Evolutionary conservation across 352 stramenopile genomes (phyloP), one percentile per base, ranked within the genome.

Genomic region (Thraustochytrium sp.): DNA sequence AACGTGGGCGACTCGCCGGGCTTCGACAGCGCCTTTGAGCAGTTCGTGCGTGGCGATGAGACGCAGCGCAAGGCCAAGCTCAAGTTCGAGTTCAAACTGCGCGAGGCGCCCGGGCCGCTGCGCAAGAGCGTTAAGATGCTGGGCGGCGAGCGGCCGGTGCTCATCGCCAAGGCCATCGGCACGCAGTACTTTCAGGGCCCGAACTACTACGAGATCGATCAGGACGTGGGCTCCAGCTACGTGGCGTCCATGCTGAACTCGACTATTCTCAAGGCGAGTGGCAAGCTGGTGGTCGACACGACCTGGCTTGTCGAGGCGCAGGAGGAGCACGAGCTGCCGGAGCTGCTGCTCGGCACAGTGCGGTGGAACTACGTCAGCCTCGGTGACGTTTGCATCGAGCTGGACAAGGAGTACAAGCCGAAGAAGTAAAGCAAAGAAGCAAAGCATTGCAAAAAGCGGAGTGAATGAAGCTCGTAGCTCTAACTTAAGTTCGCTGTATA

Each of bases 401-500:
- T 80, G 36, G 82, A 86, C 73, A 72, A 86, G 29, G 40, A 86
- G 29, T 80, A 80, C 53, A 26, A 46, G 62, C 37, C 62, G 13
- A 51, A 75, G 62, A 56, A 53, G 26, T 5, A 49, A 16, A n/a
- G n/a, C n/a, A n/a, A n/a, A n/a, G n/a, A n/a, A n/a, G n/a, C n/a
- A n/a, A n/a, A n/a, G n/a, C n/a, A n/a, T n/a, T n/a, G n/a, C n/a
- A n/a, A n/a, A n/a, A n/a, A n/a, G n/a, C n/a, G n/a, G n/a, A n/a
- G n/a, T n/a, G n/a, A n/a, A n/a, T n/a, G n/a, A n/a, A n/a, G n/a
- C n/a, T n/a, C n/a, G n/a, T n/a, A n/a, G n/a, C n/a, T n/a, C n/a
- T n/a, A n/a, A n/a, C n/a, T n/a, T n/a, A n/a, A n/a, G n/a, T n/a
- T n/a, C n/a, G n/a, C n/a, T n/a, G n/a, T n/a, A n/a, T n/a, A n/a